These are phyloP conservation scores for Protomyces inundatus DNA, from an alignment of 1,139 yeast genomes.

Conservation along the genomic window DNA sequence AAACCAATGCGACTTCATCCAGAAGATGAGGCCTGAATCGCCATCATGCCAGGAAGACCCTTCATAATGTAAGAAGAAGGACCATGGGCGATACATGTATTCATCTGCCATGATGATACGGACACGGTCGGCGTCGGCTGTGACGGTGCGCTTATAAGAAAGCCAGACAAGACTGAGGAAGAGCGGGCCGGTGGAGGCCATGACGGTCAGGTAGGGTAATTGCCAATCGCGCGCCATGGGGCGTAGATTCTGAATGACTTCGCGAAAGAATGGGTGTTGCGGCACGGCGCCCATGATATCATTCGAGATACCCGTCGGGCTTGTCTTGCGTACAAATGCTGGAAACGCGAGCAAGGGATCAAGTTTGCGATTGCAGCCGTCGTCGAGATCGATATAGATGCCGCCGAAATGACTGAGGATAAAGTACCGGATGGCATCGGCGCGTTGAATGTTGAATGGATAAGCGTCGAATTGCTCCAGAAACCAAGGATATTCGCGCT, in stretches of 20 bases:
- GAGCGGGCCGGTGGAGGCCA: slow-evolving; percentile 91
- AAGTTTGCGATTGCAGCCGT: slow-evolving; percentile 65
- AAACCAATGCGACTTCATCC: slow-evolving; percentile 32
- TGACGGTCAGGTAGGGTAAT: slow-evolving; percentile 82
- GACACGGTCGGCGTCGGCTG: slow-evolving; percentile 31
- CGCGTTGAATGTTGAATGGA: slow-evolving; percentile 77
- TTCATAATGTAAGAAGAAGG: slow-evolving; percentile 32
- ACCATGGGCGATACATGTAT: slow-evolving; percentile 31
- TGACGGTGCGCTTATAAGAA: slow-evolving; percentile 47
- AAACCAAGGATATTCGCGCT: slow-evolving; percentile 80
- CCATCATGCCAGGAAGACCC: slow-evolving; percentile 36
- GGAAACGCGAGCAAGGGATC: slow-evolving; percentile 78
- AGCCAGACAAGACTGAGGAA: slow-evolving; percentile 83
- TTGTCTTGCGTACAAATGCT: slow-evolving; percentile 80
- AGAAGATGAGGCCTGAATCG: slow-evolving; percentile 33
- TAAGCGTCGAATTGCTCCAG: slow-evolving; percentile 70
- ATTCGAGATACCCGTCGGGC: slow-evolving; percentile 87
- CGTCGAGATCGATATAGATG: slow-evolving; percentile 82
- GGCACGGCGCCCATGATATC: slow-evolving; percentile 91
- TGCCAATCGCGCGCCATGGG: slow-evolving; percentile 59
- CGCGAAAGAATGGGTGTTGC: slow-evolving; percentile 74
- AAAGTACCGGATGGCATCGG: slow-evolving; percentile 89
- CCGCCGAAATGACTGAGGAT: slow-evolving; percentile 83
- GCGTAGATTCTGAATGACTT: slow-evolving; percentile 60
- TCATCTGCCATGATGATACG: slow-evolving; percentile 33